These are phyloP conservation scores for Mortierella hygrophila DNA, from an alignment of 192 early-diverging fungal genomes.

Conservation along the genomic window DNA sequence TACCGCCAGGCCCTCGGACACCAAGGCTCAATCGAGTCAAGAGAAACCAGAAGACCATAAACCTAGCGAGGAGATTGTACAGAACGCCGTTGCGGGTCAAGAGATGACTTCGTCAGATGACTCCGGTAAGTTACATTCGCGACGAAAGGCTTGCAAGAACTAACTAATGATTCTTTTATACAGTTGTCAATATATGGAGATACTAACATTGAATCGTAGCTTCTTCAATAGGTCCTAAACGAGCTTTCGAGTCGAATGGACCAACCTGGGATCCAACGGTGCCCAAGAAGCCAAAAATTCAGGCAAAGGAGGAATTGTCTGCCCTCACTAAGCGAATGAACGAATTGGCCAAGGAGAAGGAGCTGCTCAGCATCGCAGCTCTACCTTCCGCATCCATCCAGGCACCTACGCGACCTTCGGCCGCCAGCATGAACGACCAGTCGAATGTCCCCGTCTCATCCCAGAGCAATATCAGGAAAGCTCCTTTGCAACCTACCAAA, in stretches of 20 bases:
- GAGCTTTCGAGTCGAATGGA: background rate
- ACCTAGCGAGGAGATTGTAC: background rate
- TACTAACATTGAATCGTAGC: background rate
- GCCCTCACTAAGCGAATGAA: conserved; percentile 27
- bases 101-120: background rate
- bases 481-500: background rate
- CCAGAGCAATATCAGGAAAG: background rate
- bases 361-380: background rate
- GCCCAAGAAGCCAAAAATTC: conserved; percentile 18
- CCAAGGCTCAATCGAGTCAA: background rate
- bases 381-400: background rate
- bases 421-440: background rate
- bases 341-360: conserved; percentile 23
- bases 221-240: conserved; percentile 16
- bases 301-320: conserved; percentile 11
- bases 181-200: background rate
- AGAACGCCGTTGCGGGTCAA: background rate
- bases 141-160: no score
- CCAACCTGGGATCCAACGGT: no score
- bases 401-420: background rate
- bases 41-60: background rate
- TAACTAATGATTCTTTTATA: background rate
- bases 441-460: background rate
- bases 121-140: background rate
- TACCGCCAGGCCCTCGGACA: background rate